Evolutionary conservation across 2,329 filamentous ascomycete genomes (phyloP).

Genomic region (Colletotrichum sp.): DNA sequence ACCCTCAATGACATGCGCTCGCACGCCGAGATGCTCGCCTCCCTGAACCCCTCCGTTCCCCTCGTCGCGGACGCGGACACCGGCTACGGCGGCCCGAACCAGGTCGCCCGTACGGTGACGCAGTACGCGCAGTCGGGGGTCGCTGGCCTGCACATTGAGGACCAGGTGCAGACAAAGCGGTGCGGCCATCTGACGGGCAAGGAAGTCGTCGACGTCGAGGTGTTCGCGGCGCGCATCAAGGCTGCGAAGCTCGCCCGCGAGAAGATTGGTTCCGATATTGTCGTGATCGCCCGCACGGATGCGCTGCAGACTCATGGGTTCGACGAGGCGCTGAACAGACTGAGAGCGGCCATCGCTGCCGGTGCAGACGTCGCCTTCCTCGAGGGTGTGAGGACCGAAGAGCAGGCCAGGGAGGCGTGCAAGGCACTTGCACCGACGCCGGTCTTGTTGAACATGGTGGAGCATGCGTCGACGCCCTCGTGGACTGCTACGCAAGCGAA

Average conservation of each 20-base stretch:
- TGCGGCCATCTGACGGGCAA: conserved; percentile 70
- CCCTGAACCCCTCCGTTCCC: conserved; percentile 58
- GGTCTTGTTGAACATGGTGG: conserved; percentile 63
- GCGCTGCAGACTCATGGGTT: conserved; percentile 62
- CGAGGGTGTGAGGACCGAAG: conserved; percentile 59
- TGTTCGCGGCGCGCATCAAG: conserved; percentile 60
- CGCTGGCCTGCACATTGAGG: conserved; percentile 66
- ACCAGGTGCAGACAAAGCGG: conserved; percentile 68
- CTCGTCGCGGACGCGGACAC: conserved; percentile 68
- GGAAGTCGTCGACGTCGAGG: conserved; percentile 56
- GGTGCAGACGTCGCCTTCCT: conserved; percentile 67
- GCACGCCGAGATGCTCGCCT: conserved; percentile 70
- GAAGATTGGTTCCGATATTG: conserved; percentile 57
- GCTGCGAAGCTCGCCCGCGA: conserved; percentile 58
- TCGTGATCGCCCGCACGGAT: conserved; percentile 70
- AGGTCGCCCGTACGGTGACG: conserved; percentile 58
- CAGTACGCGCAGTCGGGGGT: conserved; percentile 60
- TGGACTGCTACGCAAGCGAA: conserved; percentile 57
- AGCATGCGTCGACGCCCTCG: conserved; percentile 59
- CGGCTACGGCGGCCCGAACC: conserved; percentile 58
- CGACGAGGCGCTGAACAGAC: conserved; percentile 56
- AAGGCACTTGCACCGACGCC: conserved; percentile 52
- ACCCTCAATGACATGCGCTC: conserved; percentile 67
- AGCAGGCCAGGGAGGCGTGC: conserved; percentile 53
- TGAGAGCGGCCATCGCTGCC: conserved; percentile 54